A percentile compares a stretch with the other conserved stretches of the same genome.
Evolutionary conservation across 306 rosid species (phyloP).

Genomic region (Cajanus cajan): DNA sequence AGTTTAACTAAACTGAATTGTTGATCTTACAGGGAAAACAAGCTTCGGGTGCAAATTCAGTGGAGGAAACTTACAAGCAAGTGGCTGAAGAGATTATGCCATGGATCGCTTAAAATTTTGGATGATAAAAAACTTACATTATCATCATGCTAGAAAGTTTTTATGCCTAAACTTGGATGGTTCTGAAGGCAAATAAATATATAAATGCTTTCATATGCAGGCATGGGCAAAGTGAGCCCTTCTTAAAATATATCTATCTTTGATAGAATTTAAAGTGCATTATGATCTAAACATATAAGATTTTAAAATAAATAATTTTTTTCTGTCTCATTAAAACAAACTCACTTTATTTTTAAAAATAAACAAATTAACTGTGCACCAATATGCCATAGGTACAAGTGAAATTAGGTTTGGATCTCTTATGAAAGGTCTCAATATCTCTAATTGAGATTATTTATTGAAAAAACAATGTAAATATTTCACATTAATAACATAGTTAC

Average conservation of each 20-base stretch:
- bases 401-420: too few relatives aligned
- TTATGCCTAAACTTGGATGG: background rate
- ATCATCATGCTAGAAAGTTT: background rate
- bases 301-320: too few relatives aligned
- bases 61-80: conserved; percentile 40
- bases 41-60: conserved; percentile 5
- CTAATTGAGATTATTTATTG: too few relatives aligned
- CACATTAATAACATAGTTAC: too few relatives aligned
- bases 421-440: too few relatives aligned
- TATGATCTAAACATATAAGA: background rate
- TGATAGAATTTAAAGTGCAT: background rate
- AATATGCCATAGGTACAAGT: too few relatives aligned
- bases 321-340: too few relatives aligned
- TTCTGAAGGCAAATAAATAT: background rate
- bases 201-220: background rate
- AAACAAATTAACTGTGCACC: too few relatives aligned
- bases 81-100: conserved; percentile 54
- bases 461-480: too few relatives aligned
- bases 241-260: too few relatives aligned
- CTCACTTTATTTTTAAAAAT: too few relatives aligned
- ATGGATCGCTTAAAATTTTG: conserved; percentile 25
- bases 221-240: background rate
- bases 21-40: conserved; percentile 30
- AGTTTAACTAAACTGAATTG: background rate
- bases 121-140: background rate